These are phyloP conservation scores for Xylariaceae sp. DNA, from an alignment of 2,329 filamentous ascomycete species.

Conservation along the genomic window DNA sequence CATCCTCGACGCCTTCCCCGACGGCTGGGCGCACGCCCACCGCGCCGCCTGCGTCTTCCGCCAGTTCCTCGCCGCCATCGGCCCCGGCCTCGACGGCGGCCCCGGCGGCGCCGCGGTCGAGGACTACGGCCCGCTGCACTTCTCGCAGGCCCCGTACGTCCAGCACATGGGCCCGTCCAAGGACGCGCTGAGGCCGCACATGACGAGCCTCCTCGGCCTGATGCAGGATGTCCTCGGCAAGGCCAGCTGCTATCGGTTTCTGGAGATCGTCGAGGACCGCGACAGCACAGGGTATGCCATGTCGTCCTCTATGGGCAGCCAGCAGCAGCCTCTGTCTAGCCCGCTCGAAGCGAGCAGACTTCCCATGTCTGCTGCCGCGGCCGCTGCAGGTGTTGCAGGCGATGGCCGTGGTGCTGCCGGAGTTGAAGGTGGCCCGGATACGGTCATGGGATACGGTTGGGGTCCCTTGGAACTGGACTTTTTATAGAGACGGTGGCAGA, in stretches of 20 bases:
- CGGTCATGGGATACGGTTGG: conserved; percentile 3
- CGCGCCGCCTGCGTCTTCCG: conserved; percentile 28
- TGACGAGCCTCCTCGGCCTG: conserved; percentile 17
- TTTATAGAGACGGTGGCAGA: conserved; percentile 8
- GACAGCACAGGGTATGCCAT: conserved; percentile 1
- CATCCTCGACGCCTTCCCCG: conserved; percentile 31
- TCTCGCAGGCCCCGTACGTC: conserved; percentile 4
- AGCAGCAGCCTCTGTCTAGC: conserved; percentile 1
- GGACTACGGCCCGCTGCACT: conserved; percentile 12
- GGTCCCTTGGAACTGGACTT: conserved; percentile 4
- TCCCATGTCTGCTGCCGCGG: neutral
- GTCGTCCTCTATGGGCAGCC: neutral
- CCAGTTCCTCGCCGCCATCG: conserved; percentile 17
- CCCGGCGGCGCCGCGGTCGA: conserved; percentile 6
- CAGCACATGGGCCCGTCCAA: conserved; percentile 8
- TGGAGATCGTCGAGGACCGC: conserved; percentile 1
- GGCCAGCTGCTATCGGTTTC: conserved; percentile 23
- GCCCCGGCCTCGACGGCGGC: conserved; percentile 10
- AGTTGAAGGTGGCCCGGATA: neutral
- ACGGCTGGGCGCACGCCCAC: conserved; percentile 26
- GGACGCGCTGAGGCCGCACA: conserved; percentile 14
- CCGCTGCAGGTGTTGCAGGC: neutral
- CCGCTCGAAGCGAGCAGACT: neutral
- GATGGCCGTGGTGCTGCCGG: neutral
- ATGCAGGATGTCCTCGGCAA: conserved; percentile 27